Evolutionary conservation across 192 early-diverging fungal species (phyloP), one percentile per base, ranked within the genome.

Genomic region (Podila clonocystis): DNA sequence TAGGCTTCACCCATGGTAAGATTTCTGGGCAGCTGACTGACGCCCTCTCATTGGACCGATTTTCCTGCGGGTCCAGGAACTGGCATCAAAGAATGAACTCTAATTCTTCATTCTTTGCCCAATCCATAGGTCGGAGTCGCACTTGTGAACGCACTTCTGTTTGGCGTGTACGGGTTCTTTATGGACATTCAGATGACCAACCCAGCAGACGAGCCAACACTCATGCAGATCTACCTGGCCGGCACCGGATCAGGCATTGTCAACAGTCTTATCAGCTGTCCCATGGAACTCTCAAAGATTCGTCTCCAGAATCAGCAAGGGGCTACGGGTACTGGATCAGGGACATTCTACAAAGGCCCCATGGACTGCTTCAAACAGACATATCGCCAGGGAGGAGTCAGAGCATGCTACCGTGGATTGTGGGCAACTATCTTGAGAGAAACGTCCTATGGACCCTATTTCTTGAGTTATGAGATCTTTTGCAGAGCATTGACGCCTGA

Each of bases 231-330:
- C 24, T 87, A 83, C 50, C 58, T 87, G 67, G 89, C 89, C 66
- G 87, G 89, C 12, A 75, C 85, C 63, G 87, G 84, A 50, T 83
- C 89, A 36, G 89, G 87, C 26, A 48, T 85, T 9, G 83, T 87
- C 29, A 90, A 85, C 58, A 90, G 89, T 62, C 71, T 90, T 50
- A 85, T 90, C 55, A 90, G 86, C 52, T 88, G 87, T 49, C 87
- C 87, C 28, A 90, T 88, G 87, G 89, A 90, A 52, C 50, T 90
- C 33, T 87, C 82, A 65, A 90, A 90, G 65, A 85, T 89, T 34
- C 85, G 84, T 36, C 69, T 89, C 11, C 87, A 89, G 55, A 89
- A 84, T 58, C 88, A 89, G 65, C 72, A 83, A n/a, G 63, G 67
- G 31, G 65, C 34, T 8, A 24, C 61, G 67, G 48, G 20, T 33